Conservation (phyloP, 164 flowering plant genomes). For the Berberis vulgaris region DNA sequence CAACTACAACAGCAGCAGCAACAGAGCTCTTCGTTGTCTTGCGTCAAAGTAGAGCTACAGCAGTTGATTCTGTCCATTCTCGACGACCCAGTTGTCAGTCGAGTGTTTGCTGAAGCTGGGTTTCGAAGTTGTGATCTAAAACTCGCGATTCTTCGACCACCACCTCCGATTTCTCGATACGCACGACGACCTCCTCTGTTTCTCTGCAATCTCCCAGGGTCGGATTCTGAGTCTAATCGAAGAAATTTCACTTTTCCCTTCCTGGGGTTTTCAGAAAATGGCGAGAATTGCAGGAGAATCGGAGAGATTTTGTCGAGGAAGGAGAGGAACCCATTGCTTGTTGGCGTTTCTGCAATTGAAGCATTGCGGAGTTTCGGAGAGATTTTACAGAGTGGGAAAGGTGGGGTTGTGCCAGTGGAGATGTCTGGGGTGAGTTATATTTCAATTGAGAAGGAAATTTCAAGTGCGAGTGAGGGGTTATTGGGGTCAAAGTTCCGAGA, state of each 20-base stretch:
- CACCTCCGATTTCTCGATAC: conserved; percentile 31
- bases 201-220: conserved; percentile 41
- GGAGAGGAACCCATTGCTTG: conserved; percentile 70
- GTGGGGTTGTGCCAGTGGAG: conserved; percentile 30
- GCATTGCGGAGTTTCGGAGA: conserved; percentile 44
- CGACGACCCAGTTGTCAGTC: conserved; percentile 92
- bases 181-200: conserved; percentile 47
- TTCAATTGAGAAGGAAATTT: conserved; percentile 37
- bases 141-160: conserved; percentile 64
- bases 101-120: conserved; percentile 86
- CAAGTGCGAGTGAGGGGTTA: conserved; percentile 18
- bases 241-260: conserved; percentile 39
- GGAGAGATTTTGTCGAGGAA: conserved; percentile 46
- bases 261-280: conserved; percentile 30
- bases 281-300: conserved; percentile 45
- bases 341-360: conserved; percentile 55
- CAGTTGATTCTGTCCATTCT: conserved; percentile 73
- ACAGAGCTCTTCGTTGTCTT: conserved; percentile 14
- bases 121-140: conserved; percentile 83
- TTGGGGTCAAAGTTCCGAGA: conserved; percentile 36
- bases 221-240: conserved; percentile 8
- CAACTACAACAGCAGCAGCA: conserved; percentile 24
- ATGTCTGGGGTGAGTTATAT: conserved; percentile 39
- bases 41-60: conserved; percentile 66
- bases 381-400: conserved; percentile 24